Conservation (phyloP, 1,284 basidiomycete genomes). For the Malassezia psittaci region DNA sequence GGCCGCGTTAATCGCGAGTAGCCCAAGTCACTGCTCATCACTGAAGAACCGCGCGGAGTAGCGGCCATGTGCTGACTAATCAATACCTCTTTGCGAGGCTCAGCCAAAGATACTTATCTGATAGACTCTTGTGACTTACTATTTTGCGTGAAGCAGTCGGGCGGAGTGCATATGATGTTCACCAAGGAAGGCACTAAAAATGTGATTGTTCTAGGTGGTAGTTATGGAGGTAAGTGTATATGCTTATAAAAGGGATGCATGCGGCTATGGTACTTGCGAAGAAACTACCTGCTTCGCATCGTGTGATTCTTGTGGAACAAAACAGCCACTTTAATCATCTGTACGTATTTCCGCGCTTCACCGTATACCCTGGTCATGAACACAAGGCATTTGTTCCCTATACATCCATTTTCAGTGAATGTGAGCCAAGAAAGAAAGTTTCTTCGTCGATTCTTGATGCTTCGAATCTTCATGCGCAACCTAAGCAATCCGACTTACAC, state of each 20-base stretch:
- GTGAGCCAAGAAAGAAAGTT: slow-evolving; percentile 49
- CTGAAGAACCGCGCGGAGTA: neutral
- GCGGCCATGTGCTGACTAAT: neutral
- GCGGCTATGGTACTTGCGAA: slow-evolving; percentile 49
- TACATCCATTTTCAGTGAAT: slow-evolving; percentile 66
- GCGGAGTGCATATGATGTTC: neutral
- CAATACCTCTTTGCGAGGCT: too few relatives aligned
- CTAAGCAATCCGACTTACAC: neutral
- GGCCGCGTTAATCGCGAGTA: slow-evolving; percentile 1
- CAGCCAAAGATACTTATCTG: too few relatives aligned
- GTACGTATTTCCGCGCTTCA: slow-evolving; percentile 55
- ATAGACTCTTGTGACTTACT: neutral
- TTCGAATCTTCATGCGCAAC: neutral
- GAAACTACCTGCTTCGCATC: slow-evolving; percentile 48
- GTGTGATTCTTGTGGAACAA: slow-evolving; percentile 51
- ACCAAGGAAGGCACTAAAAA: slow-evolving; percentile 23
- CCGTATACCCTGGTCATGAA: slow-evolving; percentile 50
- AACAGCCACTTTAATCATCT: slow-evolving; percentile 51
- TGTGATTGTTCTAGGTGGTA: slow-evolving; percentile 47
- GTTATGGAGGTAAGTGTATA: slow-evolving; percentile 33
- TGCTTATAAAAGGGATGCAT: slow-evolving; percentile 20
- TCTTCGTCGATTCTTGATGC: neutral
- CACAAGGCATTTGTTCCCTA: slow-evolving; percentile 55
- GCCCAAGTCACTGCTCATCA: neutral
- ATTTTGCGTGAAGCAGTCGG: neutral